Percentiles rank a stretch among this genome's conserved stretches.
Evolutionary conservation across 164 flowering plant species (phyloP).

Genomic region (Litsea cubeba): DNA sequence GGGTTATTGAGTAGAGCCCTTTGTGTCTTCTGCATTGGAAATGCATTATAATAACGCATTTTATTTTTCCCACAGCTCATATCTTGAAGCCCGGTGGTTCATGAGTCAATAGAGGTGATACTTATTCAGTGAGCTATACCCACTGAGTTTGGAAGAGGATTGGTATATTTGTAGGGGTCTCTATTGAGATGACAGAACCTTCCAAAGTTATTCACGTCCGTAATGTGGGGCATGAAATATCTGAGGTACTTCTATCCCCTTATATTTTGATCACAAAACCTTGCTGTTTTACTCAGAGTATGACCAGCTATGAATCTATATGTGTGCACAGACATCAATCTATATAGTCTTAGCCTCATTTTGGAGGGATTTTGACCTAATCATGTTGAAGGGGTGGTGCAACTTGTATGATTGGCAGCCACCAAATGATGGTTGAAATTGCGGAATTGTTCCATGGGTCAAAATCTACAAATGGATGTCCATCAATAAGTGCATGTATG

Average conservation of each 20-base stretch:
- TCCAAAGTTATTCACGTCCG: slow-evolving; percentile 97
- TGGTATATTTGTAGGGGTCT: slow-evolving; percentile 17
- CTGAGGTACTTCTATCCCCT: slow-evolving; percentile 52
- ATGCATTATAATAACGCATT: too few species aligned
- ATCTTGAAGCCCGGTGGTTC: too few species aligned
- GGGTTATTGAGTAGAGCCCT: too few species aligned
- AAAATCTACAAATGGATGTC: background rate
- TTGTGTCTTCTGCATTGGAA: too few species aligned
- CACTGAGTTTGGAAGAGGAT: background rate
- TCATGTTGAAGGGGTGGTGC: background rate
- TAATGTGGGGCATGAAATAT: slow-evolving; percentile 94
- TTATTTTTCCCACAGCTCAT: too few species aligned
- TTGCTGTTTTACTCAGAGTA: too few species aligned
- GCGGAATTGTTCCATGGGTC: background rate
- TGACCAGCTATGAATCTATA: too few species aligned
- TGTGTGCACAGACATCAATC: too few species aligned
- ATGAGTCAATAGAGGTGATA: too few species aligned
- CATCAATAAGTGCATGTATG: background rate
- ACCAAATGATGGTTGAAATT: background rate
- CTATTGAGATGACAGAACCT: slow-evolving; percentile 70
- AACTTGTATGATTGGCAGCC: background rate
- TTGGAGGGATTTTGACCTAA: background rate
- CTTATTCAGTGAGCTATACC: too few species aligned
- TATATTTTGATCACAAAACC: background rate
- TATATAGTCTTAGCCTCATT: background rate